Evolutionary conservation across 2,329 filamentous ascomycete species (phyloP), one percentile per base, ranked within the genome.

Genomic region (Pseudogymnoascus sp.): DNA sequence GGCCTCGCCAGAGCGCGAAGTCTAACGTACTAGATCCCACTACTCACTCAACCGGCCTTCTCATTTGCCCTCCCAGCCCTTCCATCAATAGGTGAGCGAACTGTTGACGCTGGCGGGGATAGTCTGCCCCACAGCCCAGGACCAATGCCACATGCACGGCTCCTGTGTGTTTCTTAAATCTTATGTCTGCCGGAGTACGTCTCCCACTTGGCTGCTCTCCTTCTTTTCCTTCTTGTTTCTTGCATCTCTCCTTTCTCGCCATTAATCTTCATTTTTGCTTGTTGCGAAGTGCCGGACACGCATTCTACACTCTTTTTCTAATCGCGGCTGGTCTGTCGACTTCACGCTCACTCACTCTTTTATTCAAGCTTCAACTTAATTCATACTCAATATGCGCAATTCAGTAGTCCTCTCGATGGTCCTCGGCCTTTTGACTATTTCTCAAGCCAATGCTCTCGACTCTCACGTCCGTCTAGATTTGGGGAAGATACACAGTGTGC

Each of bases 241-340:
- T 53, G 14, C 8, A 6, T 56, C 50, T 56, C 50, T 56, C 33
- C 28, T 22, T 33, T 56, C n/a, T 56, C 11, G 50, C 28, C 50
- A 33, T 56, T 56, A 56, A 53, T 56, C 28, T 56, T 33, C 50
- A 19, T 7, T 19, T 33, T 12, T 56, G 26, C 50, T 56, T 56
- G 26, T 10, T 33, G 28, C 28, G 5, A 56, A 56, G 50, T 56
- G 50, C 50, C 50, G 50, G 50, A 56, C 50, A 33, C 50, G 28
- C 50, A 56, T 33, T 22, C 26, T 56, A 56, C 50, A 28, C 50
- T 56, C 50, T 56, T 56, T 56, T 33, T 22, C 50, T 56, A 56
- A 56, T 56, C 50, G 50, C 50, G 50, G 50, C 50, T 56, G 50
- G 50, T 56, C 50, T 56, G 28, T 56, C 50, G 50, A 56, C 50